phyloP scores from a whole-genome alignment of 2,329 filamentous ascomycete species.

The Coniella vitis region DNA sequence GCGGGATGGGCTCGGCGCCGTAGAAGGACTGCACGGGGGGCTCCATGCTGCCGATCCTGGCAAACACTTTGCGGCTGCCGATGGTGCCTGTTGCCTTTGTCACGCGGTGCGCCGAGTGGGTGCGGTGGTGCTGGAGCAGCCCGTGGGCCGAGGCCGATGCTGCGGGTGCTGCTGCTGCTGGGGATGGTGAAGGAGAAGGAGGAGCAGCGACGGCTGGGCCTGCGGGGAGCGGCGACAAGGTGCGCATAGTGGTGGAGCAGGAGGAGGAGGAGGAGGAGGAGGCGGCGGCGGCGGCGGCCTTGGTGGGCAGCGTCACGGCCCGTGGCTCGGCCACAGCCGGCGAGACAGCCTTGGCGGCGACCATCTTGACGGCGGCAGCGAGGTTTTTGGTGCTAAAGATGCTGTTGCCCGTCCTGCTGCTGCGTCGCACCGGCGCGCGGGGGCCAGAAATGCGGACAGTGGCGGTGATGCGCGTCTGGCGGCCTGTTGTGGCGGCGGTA shows the following conservation, averaged over 20 bases:
- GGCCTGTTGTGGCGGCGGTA: not conserved
- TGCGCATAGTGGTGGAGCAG: no score
- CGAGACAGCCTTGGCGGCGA: slow-evolving; percentile 10
- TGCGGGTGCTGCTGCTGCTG: not conserved
- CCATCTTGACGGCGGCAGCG: slow-evolving; percentile 14
- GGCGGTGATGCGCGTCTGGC: slow-evolving; percentile 9
- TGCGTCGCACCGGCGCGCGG: slow-evolving; percentile 11
- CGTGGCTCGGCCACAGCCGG: not conserved
- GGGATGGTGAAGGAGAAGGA: not conserved
- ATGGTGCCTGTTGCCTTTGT: slow-evolving; percentile 13
- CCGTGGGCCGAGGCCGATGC: not conserved
- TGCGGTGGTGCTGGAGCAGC: slow-evolving; percentile 6
- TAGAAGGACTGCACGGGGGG: slow-evolving; percentile 49
- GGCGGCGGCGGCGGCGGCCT: no score
- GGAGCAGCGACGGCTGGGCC: no score
- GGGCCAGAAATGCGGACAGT: slow-evolving; percentile 14
- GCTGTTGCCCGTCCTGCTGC: slow-evolving; percentile 8
- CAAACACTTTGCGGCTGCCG: slow-evolving; percentile 19
- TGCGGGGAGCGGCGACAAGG: no score
- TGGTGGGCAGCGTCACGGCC: no score
- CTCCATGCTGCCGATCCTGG: slow-evolving; percentile 32
- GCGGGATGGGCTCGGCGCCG: slow-evolving; percentile 49
- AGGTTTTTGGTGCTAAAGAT: slow-evolving; percentile 16
- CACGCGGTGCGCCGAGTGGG: slow-evolving; percentile 14
- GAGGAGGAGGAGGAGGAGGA: no score